Conservation (phyloP, 2,329 filamentous ascomycete species). For the Sporothrix euskadiensis region DNA sequence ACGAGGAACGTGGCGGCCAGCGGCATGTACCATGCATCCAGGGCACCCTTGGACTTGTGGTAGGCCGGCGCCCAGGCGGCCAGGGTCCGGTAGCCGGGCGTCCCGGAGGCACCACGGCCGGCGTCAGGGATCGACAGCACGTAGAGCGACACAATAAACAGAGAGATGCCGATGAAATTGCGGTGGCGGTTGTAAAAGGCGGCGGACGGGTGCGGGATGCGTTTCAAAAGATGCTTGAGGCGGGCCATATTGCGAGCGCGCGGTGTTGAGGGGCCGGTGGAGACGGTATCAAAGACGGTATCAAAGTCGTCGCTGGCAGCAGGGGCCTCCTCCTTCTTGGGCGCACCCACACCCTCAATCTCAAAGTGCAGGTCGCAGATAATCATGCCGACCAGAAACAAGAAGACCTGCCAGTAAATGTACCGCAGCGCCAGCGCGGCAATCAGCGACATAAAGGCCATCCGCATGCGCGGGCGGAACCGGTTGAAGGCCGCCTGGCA, state of each 20-base stretch:
- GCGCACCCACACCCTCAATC: slow-evolving; percentile 34
- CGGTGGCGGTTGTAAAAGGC: neutral
- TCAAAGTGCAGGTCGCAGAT: slow-evolving; percentile 38
- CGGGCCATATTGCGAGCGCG: neutral
- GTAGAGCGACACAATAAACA: slow-evolving; percentile 36
- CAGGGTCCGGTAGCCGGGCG: slow-evolving; percentile 28
- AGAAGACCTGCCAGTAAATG: slow-evolving; percentile 37
- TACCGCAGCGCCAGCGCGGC: slow-evolving; percentile 28
- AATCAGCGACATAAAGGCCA: slow-evolving; percentile 31
- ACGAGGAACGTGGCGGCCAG: slow-evolving; percentile 36
- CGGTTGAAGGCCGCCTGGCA: slow-evolving; percentile 39
- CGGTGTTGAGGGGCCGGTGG: slow-evolving; percentile 13
- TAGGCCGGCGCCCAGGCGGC: slow-evolving; percentile 33
- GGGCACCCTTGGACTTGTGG: slow-evolving; percentile 35
- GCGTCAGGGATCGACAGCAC: slow-evolving; percentile 34
- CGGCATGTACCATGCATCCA: slow-evolving; percentile 40
- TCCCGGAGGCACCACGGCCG: slow-evolving; percentile 30
- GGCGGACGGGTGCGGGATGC: neutral
- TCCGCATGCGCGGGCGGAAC: slow-evolving; percentile 29
- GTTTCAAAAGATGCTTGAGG: neutral
- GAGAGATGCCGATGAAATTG: slow-evolving; percentile 51
- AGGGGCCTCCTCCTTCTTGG: neutral
- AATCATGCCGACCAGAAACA: slow-evolving; percentile 41
- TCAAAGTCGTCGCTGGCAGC: neutral
- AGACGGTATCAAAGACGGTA: neutral